A percentile compares a stretch with the other conserved stretches of the same genome.
Evolutionary conservation across 768 basidiomycete species (phyloP).

Genomic region (Russula griseocarnosa): DNA sequence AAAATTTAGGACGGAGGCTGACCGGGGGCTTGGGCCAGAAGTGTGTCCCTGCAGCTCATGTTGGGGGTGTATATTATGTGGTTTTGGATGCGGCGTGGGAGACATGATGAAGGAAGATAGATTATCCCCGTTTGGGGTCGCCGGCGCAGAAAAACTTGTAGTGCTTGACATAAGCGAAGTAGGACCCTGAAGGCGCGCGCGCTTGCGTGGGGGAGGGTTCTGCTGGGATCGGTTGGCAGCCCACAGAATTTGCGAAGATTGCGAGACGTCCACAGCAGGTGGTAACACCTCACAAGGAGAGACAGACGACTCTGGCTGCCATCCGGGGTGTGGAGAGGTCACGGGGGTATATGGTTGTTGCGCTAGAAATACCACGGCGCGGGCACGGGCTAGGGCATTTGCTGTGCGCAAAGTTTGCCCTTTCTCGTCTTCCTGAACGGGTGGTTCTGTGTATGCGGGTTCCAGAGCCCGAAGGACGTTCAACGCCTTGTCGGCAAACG

Average conservation of each 20-base stretch:
- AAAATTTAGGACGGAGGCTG: constrained; percentile 16
- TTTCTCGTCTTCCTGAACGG: constrained; percentile 46
- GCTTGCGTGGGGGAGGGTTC: constrained; percentile 18
- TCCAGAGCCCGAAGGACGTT: constrained; percentile 67
- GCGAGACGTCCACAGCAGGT: constrained; percentile 14
- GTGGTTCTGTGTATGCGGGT: constrained; percentile 68
- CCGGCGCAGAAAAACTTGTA: constrained; percentile 23
- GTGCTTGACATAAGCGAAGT: constrained; percentile 17
- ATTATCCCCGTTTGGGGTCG: constrained; percentile 22
- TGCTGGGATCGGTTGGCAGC: constrained; percentile 16
- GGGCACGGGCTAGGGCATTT: constrained; percentile 71
- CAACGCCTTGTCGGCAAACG: constrained; percentile 70
- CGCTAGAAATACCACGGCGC: constrained; percentile 51
- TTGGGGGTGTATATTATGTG: constrained; percentile 17
- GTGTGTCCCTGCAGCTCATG: constrained; percentile 15
- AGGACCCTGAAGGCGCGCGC: constrained; percentile 21
- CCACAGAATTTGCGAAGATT: constrained; percentile 23
- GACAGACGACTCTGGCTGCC: constrained; percentile 19
- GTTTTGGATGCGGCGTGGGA: constrained; percentile 16
- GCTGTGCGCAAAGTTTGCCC: constrained; percentile 60
- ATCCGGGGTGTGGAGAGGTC: constrained; percentile 19
- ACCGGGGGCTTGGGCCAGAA: constrained; percentile 12
- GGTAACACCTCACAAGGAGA: constrained; percentile 20
- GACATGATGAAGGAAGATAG: constrained; percentile 22
- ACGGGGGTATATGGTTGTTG: constrained; percentile 47